phyloP scores from a whole-genome alignment of 2,329 filamentous ascomycete species.

The Microthyrium microscopicum region DNA sequence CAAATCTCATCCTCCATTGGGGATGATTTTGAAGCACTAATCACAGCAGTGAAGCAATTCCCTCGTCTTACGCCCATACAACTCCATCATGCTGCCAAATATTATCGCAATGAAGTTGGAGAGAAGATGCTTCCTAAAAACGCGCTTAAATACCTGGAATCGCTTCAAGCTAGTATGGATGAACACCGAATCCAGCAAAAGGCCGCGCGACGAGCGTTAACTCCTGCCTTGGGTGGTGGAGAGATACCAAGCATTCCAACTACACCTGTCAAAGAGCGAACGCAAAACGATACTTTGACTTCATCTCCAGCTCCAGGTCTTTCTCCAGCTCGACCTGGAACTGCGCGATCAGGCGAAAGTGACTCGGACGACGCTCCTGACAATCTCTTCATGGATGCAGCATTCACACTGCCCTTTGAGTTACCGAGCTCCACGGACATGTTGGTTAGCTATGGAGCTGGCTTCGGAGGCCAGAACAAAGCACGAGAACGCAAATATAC shows the following conservation, averaged over 20 bases:
- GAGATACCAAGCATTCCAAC: constrained; percentile 18
- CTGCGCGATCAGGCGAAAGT: constrained; percentile 27
- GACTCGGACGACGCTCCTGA: constrained; percentile 56
- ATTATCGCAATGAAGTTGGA: constrained; percentile 87
- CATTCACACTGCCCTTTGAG: constrained; percentile 87
- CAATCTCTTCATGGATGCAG: constrained; percentile 69
- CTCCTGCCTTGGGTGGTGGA: constrained; percentile 12
- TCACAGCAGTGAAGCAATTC: constrained; percentile 78
- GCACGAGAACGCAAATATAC: constrained; percentile 92
- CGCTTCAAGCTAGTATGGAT: constrained; percentile 59
- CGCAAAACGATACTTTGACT: background rate
- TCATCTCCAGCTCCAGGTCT: constrained; percentile 9
- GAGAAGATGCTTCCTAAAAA: constrained; percentile 83
- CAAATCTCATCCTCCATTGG: constrained; percentile 92
- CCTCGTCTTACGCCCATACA: constrained; percentile 74
- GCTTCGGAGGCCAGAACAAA: constrained; percentile 80
- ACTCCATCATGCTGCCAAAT: constrained; percentile 76
- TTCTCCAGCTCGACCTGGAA: constrained; percentile 11
- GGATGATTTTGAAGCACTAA: constrained; percentile 75
- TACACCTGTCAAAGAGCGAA: constrained; percentile 6
- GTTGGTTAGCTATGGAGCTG: constrained; percentile 86
- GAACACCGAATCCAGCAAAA: constrained; percentile 21
- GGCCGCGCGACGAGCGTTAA: background rate
- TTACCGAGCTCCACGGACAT: constrained; percentile 93
- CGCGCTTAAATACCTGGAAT: constrained; percentile 69